Conservation (phyloP, 2,329 filamentous ascomycete genomes). For the Nannizzia gypsea region DNA sequence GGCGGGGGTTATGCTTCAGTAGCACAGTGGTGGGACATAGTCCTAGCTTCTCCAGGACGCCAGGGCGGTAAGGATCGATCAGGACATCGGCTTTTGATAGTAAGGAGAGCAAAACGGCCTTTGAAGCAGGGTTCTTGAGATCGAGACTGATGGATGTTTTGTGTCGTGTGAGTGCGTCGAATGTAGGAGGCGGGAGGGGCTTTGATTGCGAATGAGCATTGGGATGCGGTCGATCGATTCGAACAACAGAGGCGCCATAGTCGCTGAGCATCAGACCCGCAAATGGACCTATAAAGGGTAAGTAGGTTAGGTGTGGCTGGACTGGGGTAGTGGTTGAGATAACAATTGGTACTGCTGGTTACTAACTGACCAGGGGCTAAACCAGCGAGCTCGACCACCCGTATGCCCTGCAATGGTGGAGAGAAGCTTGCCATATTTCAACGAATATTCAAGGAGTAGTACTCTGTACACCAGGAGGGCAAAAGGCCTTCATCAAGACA, state of each 20-base stretch:
- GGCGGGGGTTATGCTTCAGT: constrained; percentile 53
- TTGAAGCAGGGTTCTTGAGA: constrained; percentile 56
- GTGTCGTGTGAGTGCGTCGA: constrained; percentile 65
- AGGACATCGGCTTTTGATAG: constrained; percentile 58
- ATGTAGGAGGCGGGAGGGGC: constrained; percentile 38
- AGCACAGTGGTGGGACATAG: constrained; percentile 59
- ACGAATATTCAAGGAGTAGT: background rate
- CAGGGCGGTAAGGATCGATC: constrained; percentile 87
- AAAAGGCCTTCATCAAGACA: background rate
- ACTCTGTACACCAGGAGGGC: background rate
- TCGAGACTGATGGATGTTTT: constrained; percentile 73
- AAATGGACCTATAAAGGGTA: constrained; percentile 59
- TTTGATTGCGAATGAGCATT: constrained; percentile 27
- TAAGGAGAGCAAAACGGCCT: constrained; percentile 55
- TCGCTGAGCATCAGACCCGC: constrained; percentile 81
- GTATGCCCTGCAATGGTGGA: constrained; percentile 18
- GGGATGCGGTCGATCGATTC: constrained; percentile 56
- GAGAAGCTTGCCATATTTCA: constrained; percentile 2
- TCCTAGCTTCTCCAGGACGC: constrained; percentile 74
- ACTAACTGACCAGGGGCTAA: constrained; percentile 19
- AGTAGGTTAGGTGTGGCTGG: background rate
- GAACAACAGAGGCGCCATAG: constrained; percentile 76
- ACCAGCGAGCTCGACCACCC: constrained; percentile 21
- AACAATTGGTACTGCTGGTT: background rate
- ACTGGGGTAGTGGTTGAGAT: background rate